Evolutionary conservation across 148 eudicot genomes (phyloP), one percentile per base, ranked within the genome.

Genomic region (Linanthus parryae): DNA sequence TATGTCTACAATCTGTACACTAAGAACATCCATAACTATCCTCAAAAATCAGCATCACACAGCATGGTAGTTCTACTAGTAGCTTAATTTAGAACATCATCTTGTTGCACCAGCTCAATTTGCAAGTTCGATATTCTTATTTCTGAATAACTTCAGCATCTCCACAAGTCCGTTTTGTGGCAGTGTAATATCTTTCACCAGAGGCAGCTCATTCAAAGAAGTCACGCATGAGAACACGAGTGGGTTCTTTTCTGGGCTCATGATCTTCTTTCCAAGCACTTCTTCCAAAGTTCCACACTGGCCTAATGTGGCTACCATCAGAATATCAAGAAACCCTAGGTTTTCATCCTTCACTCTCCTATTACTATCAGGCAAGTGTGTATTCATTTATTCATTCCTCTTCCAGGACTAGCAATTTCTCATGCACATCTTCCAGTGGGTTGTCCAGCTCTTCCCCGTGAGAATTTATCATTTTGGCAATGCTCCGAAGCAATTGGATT

Each of bases 261-360:
- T 0, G 16, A 66, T 17, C 42, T 48, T 72, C 14, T 44, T 14
- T 0, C 54, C 62, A 4, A 67, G n/a, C n/a, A 52, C 53, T 44
- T 67, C 68, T 54, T 72, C 75, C 5, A 27, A 48, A 38, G 61
- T 62, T 44, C 26, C 54, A 33, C 57, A 67, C 2, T 49, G 29
- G 13, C 68, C 68, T 3, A 66, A 28, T 1, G 41, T 8, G 4
- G 57, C 2, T 4, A 44, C 29, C n/a, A 72, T 33, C 24, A 60
- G 34, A 10, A 72, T 62, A 47, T 72, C 76, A 12, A 61, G 57
- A 8, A 68, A 45, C 22, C 61, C 64, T 52, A 72, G 20, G 27
- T 21, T 4, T 21, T 36, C 42, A 73, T 62, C 15, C 58, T 59
- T 56, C 54, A 54, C 1, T 36, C 58, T 43, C 54, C 19, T 14